These are phyloP conservation scores for Fusarium phyllophilum DNA, from an alignment of 2,329 filamentous ascomycete genomes.

Conservation along the genomic window DNA sequence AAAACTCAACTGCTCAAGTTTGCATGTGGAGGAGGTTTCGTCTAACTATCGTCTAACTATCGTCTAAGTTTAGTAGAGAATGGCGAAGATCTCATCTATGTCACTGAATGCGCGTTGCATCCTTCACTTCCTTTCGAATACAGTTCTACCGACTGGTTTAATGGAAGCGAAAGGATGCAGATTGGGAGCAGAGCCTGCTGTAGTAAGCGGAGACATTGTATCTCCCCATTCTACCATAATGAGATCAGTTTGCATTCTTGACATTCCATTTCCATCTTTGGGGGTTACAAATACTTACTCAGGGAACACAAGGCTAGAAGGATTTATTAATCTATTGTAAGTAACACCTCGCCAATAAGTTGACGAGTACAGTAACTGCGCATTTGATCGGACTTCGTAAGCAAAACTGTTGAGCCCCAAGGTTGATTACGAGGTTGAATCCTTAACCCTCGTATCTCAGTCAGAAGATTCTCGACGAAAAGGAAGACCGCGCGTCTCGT, in stretches of 20 bases:
- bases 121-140: not conserved
- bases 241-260: not conserved
- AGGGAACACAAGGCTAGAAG: not conserved
- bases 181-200: not conserved
- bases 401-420: not conserved
- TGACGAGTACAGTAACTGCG: not conserved
- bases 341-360: not conserved
- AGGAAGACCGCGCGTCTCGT: slow-evolving; percentile 14
- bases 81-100: not conserved
- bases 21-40: slow-evolving; percentile 2
- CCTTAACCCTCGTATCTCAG: not conserved
- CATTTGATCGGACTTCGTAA: not conserved
- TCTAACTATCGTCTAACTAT: slow-evolving; percentile 10
- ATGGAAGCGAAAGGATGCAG: not conserved
- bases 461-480: not conserved
- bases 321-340: not conserved
- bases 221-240: not conserved
- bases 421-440: slow-evolving; percentile 2
- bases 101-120: not conserved
- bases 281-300: not conserved
- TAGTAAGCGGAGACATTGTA: slow-evolving; percentile 1
- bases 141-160: not conserved
- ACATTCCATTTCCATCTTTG: not conserved
- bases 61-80: not conserved
- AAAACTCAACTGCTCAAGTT: not conserved